A percentile compares a stretch with the other conserved stretches of the same genome.
phyloP scores from a whole-genome alignment of 441 rosid species.

The Euphorbia corollata region DNA sequence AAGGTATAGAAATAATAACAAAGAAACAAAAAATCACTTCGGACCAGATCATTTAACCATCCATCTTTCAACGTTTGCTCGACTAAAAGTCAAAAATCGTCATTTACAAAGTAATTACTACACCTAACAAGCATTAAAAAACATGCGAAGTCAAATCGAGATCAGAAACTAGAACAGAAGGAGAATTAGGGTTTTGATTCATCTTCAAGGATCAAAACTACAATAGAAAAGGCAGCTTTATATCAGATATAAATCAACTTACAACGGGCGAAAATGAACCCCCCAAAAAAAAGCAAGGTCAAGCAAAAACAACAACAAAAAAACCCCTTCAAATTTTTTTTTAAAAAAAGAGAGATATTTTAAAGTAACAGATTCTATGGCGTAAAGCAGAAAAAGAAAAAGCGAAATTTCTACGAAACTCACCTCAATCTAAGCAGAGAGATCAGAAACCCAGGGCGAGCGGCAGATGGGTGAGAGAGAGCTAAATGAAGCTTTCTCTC shows the following conservation, averaged over 20 bases:
- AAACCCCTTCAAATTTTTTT: constrained; percentile 2
- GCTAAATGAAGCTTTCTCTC: constrained; percentile 23
- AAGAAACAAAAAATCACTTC: constrained; percentile 14
- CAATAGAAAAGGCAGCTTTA: constrained; percentile 11
- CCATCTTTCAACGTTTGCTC: constrained; percentile 18
- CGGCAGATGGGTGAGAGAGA: constrained; percentile 21
- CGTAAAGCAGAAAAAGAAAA: constrained; percentile 21
- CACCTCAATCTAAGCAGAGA: constrained; percentile 33
- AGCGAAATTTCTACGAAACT: constrained; percentile 35
- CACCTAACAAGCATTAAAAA: constrained; percentile 14
- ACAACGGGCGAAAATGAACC: constrained; percentile 21
- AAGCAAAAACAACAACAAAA: constrained; percentile 1
- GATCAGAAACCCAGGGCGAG: constrained; percentile 18
- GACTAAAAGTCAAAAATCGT: constrained; percentile 20
- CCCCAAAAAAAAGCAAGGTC: constrained; percentile 23
- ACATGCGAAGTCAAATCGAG: constrained; percentile 10
- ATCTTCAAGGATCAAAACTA: constrained; percentile 24
- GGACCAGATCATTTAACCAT: constrained; percentile 37
- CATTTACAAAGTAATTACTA: constrained; percentile 20
- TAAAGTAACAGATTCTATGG: constrained; percentile 34
- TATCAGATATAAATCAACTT: not conserved
- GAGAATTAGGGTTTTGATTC: constrained; percentile 31
- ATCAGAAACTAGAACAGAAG: constrained; percentile 10
- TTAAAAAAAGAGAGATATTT: constrained; percentile 11
- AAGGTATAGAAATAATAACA: not conserved